Conservation (phyloP, 257 asterid genomes). For the Nicotiana benthamiana region DNA sequence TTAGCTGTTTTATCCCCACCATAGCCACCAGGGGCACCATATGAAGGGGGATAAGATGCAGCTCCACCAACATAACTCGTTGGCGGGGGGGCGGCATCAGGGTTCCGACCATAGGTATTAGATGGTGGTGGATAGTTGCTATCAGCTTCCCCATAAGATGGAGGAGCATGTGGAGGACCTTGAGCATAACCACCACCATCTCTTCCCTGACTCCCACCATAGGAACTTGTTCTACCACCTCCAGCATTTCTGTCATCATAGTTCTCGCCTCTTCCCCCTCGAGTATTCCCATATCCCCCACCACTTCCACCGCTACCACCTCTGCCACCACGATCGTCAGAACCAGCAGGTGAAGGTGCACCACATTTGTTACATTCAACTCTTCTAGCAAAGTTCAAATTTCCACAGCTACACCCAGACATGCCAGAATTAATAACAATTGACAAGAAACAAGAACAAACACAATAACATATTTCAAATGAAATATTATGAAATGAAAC, state of each 20-base stretch:
- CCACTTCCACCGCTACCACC: conserved; percentile 40
- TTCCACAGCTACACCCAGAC: conserved; percentile 88
- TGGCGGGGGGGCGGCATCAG: conserved; percentile 82
- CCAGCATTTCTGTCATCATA: conserved; percentile 61
- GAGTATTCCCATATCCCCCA: conserved; percentile 29
- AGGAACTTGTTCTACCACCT: conserved; percentile 53
- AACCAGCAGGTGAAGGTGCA: conserved; percentile 74
- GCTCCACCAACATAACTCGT: conserved; percentile 86
- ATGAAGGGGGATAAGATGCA: conserved; percentile 83
- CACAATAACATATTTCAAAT: background rate
- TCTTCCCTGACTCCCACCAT: conserved; percentile 63
- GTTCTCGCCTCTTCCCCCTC: conserved; percentile 54
- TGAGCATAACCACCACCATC: conserved; percentile 66
- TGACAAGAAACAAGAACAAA: conserved; percentile 12
- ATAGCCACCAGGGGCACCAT: conserved; percentile 77
- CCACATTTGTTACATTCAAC: conserved; percentile 97
- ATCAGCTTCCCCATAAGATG: conserved; percentile 61
- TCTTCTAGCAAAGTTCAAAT: conserved; percentile 97
- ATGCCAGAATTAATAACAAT: conserved; percentile 33
- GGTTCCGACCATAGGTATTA: conserved; percentile 54
- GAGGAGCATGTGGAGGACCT: conserved; percentile 53
- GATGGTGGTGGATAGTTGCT: conserved; percentile 60
- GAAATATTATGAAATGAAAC: background rate
- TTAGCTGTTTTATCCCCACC: conserved; percentile 46
- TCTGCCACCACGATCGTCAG: conserved; percentile 76